Base-by-base conservation (phyloP, 176 grass and related monocot genomes). In the Paspalum vaginatum region DNA sequence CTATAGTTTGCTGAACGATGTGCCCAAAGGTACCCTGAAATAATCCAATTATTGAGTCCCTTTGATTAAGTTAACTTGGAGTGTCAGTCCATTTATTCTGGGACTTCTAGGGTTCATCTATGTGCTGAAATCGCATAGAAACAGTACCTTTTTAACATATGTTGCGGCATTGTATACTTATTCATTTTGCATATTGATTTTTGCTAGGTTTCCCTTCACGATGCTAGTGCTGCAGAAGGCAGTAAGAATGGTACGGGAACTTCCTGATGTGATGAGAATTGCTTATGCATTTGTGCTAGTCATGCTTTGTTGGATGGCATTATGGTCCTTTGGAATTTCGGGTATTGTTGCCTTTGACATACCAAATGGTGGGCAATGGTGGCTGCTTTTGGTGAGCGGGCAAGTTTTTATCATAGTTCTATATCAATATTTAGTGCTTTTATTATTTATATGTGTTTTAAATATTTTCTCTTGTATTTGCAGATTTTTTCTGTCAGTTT, bases 341-440 rank as follows among this genome's bases (percentile, higher is more conserved):
- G 96, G 90, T 53, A 87, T 95, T 57, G 84, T 98, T 72, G 92
- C 96, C 62, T 92, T 91, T 73, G 72, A 76, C 69, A 91, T 95
- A 41, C 90, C 93, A 76, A 89, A 91, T 79, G 75, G 88, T 70
- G 92, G 84, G 32, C 96, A 94, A 80, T 98, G 96, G 96, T 98
- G 96, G 96, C 92, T 95, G 72, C 84, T 98, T 95, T 87, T 98
- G 96, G 96, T 98, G 92, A 98, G 96, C 73, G 77, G 90, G 92
- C 92, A 93, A 93, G 88, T 93, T 91, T 79, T 89, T 86, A 60
- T 59, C 43, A 63, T 79, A 83, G 40, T 68, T 60, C 65, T 79
- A 16, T 66, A 59, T 83, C 22, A 63, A 51, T 80, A 63, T 63
- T 63, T 55, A 64, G 8, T 57, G 24, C 32, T 37, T 70, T 75